These are phyloP conservation scores for Diaporthe sp. DNA, from an alignment of 2,329 filamentous ascomycete species.

Conservation along the genomic window DNA sequence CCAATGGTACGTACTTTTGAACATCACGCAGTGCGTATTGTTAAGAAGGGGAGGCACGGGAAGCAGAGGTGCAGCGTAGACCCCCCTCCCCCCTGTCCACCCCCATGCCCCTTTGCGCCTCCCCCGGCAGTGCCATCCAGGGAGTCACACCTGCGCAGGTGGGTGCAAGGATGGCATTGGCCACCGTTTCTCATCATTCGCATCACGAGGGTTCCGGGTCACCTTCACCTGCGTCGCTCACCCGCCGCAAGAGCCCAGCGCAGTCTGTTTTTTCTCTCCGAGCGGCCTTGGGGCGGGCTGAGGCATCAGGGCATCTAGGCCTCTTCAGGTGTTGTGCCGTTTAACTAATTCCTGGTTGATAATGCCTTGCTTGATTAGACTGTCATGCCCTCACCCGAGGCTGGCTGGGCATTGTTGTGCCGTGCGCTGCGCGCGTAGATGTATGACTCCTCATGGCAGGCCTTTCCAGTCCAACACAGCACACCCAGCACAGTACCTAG, in stretches of 20 bases:
- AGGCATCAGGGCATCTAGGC: conserved; percentile 1
- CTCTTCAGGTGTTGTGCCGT: neutral
- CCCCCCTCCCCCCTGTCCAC: neutral
- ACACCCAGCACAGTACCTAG: neutral
- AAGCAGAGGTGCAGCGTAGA: conserved; percentile 1
- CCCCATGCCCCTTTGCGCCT: neutral
- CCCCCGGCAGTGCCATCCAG: neutral
- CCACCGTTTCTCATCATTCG: conserved; percentile 1
- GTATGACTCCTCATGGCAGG: conserved; percentile 8
- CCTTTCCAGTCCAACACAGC: neutral
- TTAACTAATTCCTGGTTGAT: neutral
- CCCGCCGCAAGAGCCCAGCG: conserved; percentile 7
- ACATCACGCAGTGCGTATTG: no score
- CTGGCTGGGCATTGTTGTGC: neutral
- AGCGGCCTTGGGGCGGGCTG: neutral
- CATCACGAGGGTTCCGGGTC: conserved; percentile 17
- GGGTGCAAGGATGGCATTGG: conserved; percentile 23
- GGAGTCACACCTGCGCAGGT: conserved; percentile 10
- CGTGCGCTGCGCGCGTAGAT: neutral
- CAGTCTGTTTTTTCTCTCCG: neutral
- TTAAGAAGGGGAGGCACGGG: neutral
- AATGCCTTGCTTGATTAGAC: conserved; percentile 4
- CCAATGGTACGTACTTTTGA: neutral
- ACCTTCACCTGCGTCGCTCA: conserved; percentile 6
- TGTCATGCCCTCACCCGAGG: conserved; percentile 11